phyloP scores from a whole-genome alignment of 2,329 filamentous ascomycete genomes.

The Aspergillus brunneoviolaceus region DNA sequence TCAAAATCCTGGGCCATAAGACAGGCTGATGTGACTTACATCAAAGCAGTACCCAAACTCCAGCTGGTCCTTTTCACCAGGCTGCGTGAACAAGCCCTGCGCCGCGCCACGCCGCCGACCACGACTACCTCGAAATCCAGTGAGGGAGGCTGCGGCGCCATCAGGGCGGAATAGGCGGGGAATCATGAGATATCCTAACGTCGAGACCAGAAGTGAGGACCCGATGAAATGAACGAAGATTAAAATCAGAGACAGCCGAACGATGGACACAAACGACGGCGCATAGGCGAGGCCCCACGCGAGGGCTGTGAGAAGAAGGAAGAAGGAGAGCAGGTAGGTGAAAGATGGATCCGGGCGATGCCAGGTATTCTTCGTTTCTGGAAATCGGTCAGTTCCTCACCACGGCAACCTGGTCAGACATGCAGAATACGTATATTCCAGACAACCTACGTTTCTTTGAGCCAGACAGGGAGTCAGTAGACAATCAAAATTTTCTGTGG shows the following conservation, averaged over 20 bases:
- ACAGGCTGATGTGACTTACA: constrained; percentile 42
- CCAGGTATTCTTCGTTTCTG: constrained; percentile 70
- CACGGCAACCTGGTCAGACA: neutral
- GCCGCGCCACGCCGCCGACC: constrained; percentile 50
- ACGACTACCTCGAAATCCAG: constrained; percentile 46
- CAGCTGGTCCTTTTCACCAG: constrained; percentile 57
- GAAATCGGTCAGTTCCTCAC: neutral
- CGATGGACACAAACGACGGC: constrained; percentile 47
- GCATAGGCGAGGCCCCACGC: constrained; percentile 60
- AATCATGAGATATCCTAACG: constrained; percentile 64
- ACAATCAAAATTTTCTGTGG: neutral
- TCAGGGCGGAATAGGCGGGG: constrained; percentile 61
- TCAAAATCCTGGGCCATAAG: neutral
- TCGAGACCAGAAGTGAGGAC: constrained; percentile 59
- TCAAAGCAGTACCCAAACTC: constrained; percentile 73
- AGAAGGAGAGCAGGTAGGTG: constrained; percentile 67
- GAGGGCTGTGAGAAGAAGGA: constrained; percentile 57
- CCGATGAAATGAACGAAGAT: constrained; percentile 61
- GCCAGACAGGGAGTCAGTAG: neutral
- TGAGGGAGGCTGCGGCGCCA: constrained; percentile 44
- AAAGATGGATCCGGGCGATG: constrained; percentile 69
- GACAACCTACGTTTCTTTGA: constrained; percentile 42
- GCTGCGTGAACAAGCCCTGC: constrained; percentile 59
- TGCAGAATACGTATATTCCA: neutral
- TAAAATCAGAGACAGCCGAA: constrained; percentile 50